Conservation (phyloP, 371 early-diverging fungal genomes). For the Mucor circinelloides region DNA sequence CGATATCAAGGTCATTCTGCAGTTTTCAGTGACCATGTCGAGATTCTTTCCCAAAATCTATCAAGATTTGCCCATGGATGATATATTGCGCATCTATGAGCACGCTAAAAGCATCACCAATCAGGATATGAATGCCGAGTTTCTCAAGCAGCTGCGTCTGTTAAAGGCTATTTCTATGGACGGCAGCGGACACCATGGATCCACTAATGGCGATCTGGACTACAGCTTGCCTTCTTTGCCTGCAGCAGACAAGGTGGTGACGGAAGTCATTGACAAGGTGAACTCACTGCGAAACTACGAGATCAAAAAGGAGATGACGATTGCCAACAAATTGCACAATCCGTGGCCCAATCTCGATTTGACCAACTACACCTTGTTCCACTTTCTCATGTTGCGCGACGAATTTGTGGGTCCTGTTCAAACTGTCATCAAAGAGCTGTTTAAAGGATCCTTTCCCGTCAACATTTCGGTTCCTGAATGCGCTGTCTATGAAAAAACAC, state of each 20-base stretch:
- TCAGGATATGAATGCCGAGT: background rate
- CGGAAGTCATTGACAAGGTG: conserved; percentile 1
- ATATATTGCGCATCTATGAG: background rate
- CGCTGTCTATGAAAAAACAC: background rate
- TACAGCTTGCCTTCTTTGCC: conserved; percentile 6
- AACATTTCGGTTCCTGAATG: background rate
- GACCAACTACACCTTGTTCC: conserved; percentile 22
- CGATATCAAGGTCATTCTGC: conserved; percentile 1
- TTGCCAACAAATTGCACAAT: conserved; percentile 7
- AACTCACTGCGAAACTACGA: conserved; percentile 1
- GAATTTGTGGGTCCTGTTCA: conserved; percentile 30
- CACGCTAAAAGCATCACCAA: background rate
- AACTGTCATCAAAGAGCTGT: conserved; percentile 3
- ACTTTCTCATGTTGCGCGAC: conserved; percentile 35
- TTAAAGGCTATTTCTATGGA: background rate
- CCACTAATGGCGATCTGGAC: background rate
- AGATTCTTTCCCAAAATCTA: background rate
- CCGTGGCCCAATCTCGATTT: conserved; percentile 24
- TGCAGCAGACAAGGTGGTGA: background rate
- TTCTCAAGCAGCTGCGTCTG: background rate
- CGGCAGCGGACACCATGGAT: background rate
- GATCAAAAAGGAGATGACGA: background rate
- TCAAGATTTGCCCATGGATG: conserved; percentile 2
- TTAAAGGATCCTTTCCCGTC: background rate
- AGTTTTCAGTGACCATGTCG: background rate